Percentiles rank a stretch among this genome's conserved stretches.
Evolutionary conservation across 1,284 basidiomycete species (phyloP).

Genomic region (Paramarasmius palmivorus): DNA sequence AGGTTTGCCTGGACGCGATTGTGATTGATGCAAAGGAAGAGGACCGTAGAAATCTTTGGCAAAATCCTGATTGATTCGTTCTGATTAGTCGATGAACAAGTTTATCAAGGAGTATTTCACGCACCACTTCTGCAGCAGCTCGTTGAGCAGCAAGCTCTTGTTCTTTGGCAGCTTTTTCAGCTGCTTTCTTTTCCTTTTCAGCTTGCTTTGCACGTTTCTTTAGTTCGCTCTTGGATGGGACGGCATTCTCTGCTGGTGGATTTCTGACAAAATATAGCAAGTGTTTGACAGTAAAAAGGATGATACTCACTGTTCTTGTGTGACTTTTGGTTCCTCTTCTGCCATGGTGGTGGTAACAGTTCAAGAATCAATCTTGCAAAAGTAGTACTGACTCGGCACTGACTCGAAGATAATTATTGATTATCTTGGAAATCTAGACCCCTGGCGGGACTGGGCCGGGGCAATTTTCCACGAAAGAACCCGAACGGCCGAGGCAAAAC

Average conservation of each 20-base stretch:
- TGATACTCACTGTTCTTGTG: constrained; percentile 16
- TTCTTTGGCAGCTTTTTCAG: constrained; percentile 78
- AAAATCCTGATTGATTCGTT: constrained; percentile 76
- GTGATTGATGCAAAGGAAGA: constrained; percentile 91
- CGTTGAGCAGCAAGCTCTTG: constrained; percentile 77
- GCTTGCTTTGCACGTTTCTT: constrained; percentile 93
- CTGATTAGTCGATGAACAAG: neutral
- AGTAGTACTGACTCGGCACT: neutral
- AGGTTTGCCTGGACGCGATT: constrained; percentile 55
- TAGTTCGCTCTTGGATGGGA: constrained; percentile 85
- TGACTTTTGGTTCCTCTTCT: neutral
- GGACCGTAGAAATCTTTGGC: constrained; percentile 88
- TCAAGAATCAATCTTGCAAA: too few species aligned
- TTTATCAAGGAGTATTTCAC: constrained; percentile 24
- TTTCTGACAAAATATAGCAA: neutral
- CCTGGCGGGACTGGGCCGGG: neutral
- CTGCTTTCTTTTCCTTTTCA: constrained; percentile 91
- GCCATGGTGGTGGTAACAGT: neutral
- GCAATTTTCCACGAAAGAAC: neutral
- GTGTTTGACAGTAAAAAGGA: neutral
- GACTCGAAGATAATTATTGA: neutral
- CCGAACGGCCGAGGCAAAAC: neutral
- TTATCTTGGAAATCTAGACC: neutral
- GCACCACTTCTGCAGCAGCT: constrained; percentile 72
- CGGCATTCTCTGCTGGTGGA: constrained; percentile 34